Base-by-base conservation (phyloP, 1,284 basidiomycete species). In the Malassezia vespertilionis region DNA sequence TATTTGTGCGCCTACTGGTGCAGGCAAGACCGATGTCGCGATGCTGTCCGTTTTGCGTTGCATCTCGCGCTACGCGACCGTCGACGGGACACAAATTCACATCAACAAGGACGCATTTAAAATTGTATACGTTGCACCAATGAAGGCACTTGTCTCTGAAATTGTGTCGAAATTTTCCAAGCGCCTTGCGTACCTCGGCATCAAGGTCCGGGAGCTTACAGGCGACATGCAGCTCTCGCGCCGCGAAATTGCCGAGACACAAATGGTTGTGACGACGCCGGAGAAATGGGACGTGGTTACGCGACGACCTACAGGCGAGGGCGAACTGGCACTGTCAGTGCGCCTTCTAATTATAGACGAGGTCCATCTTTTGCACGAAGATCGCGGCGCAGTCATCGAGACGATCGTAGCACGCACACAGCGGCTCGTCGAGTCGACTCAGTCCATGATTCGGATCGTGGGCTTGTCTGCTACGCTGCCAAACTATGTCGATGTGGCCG, bases 201-300 rank as follows among this genome's bases (percentile, higher is more conserved):
- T 97, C 58, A 76, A 78, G 61, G 91, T 96, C 31, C 78, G 85
- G 46, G 93, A 99, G 72, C 74, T 97, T 48, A 99, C 93, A 82
- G 90, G 93, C 72, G 93, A 99, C 68, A 97, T 97, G 90, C 93
- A 97, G 71, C 74, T 99, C 69, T 91, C 93, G 2, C 83, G 85
- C 65, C 79, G 82, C 24, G 91, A 97, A 73, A 91, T 99, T 53
- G 83, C 83, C 3, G 83, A 86, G 71, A 99, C 93, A 12, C 93
- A 97, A 68, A 85, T 99, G 48, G 96, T 99, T 53, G 89, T 99
- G 10, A 99, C 93, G 0, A 99, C 93, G 1, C 93, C 93, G 0
- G 93, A 99, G 71, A 99, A 99, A 72, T 99, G 93, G 93, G 93
- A 99, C 61, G 93, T 99, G 0, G 93, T 97, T 1, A 99, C 93